Evolutionary conservation across 2,329 filamentous ascomycete genomes (phyloP).

Genomic region (Aspergillus sp.): DNA sequence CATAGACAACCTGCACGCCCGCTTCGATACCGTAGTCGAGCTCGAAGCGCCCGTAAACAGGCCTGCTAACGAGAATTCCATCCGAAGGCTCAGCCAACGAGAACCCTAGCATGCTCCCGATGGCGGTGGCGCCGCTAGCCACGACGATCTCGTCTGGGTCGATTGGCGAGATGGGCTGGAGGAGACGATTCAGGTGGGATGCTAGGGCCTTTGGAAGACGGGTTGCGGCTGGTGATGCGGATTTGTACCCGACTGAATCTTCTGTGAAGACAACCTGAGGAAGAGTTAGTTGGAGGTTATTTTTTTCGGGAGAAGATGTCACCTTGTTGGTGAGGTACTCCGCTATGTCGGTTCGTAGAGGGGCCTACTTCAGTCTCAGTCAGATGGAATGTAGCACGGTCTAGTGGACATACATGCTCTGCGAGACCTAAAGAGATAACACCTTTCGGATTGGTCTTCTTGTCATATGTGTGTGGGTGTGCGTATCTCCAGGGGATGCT

Average conservation of each 20-base stretch:
- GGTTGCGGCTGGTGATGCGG: conserved; percentile 35
- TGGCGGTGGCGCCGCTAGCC: conserved; percentile 41
- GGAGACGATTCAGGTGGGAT: conserved; percentile 40
- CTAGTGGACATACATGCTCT: conserved; percentile 28
- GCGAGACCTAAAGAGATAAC: conserved; percentile 36
- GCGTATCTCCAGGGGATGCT: conserved; percentile 27
- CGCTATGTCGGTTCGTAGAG: conserved; percentile 37
- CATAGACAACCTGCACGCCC: conserved; percentile 38
- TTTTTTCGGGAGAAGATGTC: neutral
- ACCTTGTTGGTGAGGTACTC: conserved; percentile 40
- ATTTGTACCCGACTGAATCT: conserved; percentile 40
- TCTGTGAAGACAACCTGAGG: conserved; percentile 29
- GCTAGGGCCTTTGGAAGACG: conserved; percentile 42
- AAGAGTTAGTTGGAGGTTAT: neutral
- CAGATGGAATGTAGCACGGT: neutral
- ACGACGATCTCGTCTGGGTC: conserved; percentile 37
- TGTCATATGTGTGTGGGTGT: conserved; percentile 24
- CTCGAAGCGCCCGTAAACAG: conserved; percentile 50
- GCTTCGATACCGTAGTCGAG: conserved; percentile 49
- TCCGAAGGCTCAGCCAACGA: conserved; percentile 44
- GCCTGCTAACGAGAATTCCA: conserved; percentile 45
- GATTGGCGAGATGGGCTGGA: conserved; percentile 36
- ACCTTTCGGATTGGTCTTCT: conserved; percentile 28
- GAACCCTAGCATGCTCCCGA: conserved; percentile 44
- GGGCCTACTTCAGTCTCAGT: conserved; percentile 23